Evolutionary conservation across 2,329 filamentous ascomycete genomes (phyloP).

Genomic region (Ophiocordyceps unilateralis): DNA sequence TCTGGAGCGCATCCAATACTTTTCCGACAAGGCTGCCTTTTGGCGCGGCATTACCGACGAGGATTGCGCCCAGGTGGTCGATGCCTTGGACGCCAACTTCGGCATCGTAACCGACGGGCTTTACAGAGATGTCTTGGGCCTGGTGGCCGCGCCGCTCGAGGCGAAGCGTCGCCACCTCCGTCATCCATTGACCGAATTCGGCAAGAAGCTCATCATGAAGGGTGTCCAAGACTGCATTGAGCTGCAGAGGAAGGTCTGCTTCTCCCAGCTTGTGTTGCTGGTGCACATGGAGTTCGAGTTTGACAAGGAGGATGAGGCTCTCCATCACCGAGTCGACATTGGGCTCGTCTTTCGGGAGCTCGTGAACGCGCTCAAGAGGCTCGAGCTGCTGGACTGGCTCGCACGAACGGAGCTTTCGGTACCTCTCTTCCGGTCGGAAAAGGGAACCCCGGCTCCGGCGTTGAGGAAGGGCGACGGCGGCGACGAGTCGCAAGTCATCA

Average conservation of each 20-base stretch:
- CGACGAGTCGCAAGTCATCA: conserved; percentile 33
- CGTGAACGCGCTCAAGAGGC: conserved; percentile 51
- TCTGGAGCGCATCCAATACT: conserved; percentile 55
- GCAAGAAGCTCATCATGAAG: conserved; percentile 55
- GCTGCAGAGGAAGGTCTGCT: conserved; percentile 54
- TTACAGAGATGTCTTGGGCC: conserved; percentile 31
- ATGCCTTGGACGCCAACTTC: conserved; percentile 49
- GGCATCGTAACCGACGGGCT: conserved; percentile 37
- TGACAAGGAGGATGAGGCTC: conserved; percentile 52
- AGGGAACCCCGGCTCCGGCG: conserved; percentile 14
- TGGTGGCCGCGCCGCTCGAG: conserved; percentile 29
- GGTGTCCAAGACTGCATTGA: conserved; percentile 65
- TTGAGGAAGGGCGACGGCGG: conserved; percentile 19
- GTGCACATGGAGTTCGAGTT: conserved; percentile 76
- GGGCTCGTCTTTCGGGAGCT: conserved; percentile 53
- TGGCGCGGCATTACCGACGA: conserved; percentile 68
- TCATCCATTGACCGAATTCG: conserved; percentile 53
- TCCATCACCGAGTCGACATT: conserved; percentile 44
- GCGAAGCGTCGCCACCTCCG: conserved; percentile 26
- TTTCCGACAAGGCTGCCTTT: conserved; percentile 67
- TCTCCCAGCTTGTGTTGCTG: conserved; percentile 68
- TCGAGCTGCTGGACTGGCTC: conserved; percentile 60
- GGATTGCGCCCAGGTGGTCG: conserved; percentile 52
- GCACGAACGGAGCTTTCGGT: conserved; percentile 38
- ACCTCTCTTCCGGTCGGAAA: conserved; percentile 23